A percentile compares a stretch with the other conserved stretches of the same genome.
phyloP scores from a whole-genome alignment of 495 filamentous ascomycete species.

The Hyaloscypha finlandica region DNA sequence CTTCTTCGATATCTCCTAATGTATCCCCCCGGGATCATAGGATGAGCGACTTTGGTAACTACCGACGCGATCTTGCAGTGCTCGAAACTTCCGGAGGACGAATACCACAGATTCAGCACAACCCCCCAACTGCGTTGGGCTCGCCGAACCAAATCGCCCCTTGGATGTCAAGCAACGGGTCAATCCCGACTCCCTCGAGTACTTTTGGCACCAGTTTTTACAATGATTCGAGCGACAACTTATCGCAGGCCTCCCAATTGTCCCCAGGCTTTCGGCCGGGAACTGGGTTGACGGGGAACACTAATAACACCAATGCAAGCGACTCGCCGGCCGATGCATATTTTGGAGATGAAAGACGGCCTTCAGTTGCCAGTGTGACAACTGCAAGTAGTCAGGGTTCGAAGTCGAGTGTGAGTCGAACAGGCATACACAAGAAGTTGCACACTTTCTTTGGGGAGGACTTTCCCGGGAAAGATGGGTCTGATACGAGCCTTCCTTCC shows the following conservation, averaged over 20 bases:
- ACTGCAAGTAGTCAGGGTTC: constrained; percentile 91
- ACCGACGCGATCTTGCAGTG: constrained; percentile 71
- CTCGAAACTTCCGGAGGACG: constrained; percentile 60
- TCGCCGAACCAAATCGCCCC: constrained; percentile 47
- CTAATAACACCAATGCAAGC: constrained; percentile 47
- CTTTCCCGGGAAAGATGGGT: constrained; percentile 65
- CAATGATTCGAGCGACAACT: constrained; percentile 67
- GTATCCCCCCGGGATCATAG: constrained; percentile 49
- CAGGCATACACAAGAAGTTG: constrained; percentile 71
- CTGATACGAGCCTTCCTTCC: constrained; percentile 67
- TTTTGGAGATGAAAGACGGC: constrained; percentile 75
- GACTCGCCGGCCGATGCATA: constrained; percentile 69
- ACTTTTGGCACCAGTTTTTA: constrained; percentile 52
- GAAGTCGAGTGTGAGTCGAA: constrained; percentile 66
- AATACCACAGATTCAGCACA: constrained; percentile 53
- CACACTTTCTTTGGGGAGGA: constrained; percentile 91
- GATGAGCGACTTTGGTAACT: constrained; percentile 60
- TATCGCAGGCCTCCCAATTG: constrained; percentile 57
- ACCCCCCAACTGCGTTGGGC: constrained; percentile 51
- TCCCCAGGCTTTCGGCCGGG: constrained; percentile 69
- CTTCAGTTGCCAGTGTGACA: constrained; percentile 82
- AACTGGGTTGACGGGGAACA: constrained; percentile 52
- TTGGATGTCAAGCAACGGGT: constrained; percentile 47
- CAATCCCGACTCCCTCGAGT: constrained; percentile 34
- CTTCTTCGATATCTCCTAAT: constrained; percentile 48